Conservation (phyloP, 202 grass and related monocot species). For the Panicum virgatum region DNA sequence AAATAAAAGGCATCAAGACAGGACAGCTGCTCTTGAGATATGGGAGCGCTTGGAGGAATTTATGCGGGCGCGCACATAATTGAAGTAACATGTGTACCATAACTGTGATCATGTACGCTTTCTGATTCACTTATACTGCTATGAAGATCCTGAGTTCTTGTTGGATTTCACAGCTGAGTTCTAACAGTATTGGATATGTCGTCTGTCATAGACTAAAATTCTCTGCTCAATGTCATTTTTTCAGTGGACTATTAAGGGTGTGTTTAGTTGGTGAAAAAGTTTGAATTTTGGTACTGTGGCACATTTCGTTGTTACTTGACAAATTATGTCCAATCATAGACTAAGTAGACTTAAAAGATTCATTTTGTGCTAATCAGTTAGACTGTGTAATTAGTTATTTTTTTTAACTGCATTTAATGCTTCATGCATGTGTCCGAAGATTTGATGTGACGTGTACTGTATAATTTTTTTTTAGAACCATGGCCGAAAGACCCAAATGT, state of each 20-base stretch:
- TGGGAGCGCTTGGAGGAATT: constrained; percentile 93
- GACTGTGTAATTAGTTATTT: too few species aligned
- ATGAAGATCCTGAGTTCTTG: constrained; percentile 17
- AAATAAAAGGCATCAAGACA: constrained; percentile 98
- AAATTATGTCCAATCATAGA: too few species aligned
- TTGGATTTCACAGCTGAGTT: neutral
- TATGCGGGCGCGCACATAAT: constrained; percentile 58
- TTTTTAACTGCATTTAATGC: too few species aligned
- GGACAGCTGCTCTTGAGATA: constrained; percentile 90
- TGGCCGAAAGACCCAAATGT: neutral
- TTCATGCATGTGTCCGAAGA: too few species aligned
- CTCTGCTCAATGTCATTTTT: neutral
- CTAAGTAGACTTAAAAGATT: too few species aligned
- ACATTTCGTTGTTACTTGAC: too few species aligned
- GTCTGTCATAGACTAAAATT: neutral
- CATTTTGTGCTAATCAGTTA: too few species aligned
- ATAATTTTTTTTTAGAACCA: too few species aligned
- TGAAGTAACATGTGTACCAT: constrained; percentile 27
- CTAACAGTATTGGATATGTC: neutral
- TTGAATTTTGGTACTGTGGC: too few species aligned
- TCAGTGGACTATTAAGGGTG: too few species aligned
- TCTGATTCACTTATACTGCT: neutral
- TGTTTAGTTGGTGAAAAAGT: too few species aligned
- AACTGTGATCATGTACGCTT: constrained; percentile 21
- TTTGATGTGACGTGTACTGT: too few species aligned